These are phyloP conservation scores for Strobilomyces echinocephalus DNA, from an alignment of 768 basidiomycete genomes.

Conservation along the genomic window DNA sequence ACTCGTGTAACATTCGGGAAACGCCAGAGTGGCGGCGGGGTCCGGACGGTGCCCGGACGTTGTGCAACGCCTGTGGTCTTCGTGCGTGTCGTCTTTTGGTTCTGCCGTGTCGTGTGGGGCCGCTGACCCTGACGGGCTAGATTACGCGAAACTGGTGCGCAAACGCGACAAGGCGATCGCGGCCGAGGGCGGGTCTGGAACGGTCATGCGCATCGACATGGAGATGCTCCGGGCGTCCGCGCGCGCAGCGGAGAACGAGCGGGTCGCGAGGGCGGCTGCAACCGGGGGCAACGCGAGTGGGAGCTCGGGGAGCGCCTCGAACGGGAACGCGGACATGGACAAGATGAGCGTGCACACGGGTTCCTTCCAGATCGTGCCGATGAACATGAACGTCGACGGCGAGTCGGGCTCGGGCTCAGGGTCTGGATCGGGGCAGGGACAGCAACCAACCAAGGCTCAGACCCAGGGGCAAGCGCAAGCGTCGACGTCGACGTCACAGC, in stretches of 20 bases:
- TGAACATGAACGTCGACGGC: conserved; percentile 20
- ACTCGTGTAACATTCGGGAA: conserved; percentile 82
- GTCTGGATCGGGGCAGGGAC: not conserved
- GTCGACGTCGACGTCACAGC: conserved; percentile 7
- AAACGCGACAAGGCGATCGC: conserved; percentile 64
- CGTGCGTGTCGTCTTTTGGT: conserved; percentile 39
- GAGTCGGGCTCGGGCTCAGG: conserved; percentile 6
- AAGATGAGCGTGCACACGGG: conserved; percentile 46
- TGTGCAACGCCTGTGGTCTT: conserved; percentile 83
- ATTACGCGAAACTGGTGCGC: conserved; percentile 80
- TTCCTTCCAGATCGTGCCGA: conserved; percentile 49
- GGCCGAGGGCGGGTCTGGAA: conserved; percentile 45
- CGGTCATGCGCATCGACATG: conserved; percentile 56
- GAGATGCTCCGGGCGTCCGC: conserved; percentile 73
- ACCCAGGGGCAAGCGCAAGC: not conserved
- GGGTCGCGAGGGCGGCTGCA: conserved; percentile 25
- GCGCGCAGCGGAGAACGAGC: conserved; percentile 46
- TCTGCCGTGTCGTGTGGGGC: not conserved
- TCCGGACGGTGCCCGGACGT: conserved; percentile 76
- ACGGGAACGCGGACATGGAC: conserved; percentile 16
- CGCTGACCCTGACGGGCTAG: conserved; percentile 31
- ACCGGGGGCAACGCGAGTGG: conserved; percentile 23
- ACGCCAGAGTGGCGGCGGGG: conserved; percentile 88
- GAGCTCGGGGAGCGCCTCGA: conserved; percentile 3
- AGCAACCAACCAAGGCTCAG: conserved; percentile 1